Base-by-base conservation (phyloP, 371 early-diverging fungal genomes). In the Basidiobolus meristosporus region DNA sequence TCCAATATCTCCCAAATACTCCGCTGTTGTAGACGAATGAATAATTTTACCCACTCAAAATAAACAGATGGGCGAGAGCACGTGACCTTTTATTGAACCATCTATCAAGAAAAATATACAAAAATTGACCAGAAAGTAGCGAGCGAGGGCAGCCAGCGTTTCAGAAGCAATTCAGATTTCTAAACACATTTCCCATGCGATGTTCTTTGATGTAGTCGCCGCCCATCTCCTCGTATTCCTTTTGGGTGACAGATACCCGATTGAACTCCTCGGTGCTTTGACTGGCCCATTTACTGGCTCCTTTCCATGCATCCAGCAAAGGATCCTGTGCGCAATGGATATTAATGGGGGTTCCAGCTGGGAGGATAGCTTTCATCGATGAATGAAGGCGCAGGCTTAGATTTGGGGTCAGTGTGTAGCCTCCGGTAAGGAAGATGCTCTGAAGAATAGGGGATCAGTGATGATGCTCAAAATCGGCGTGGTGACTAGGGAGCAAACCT, bases 391-490 rank as follows among this genome's bases (percentile, higher is more conserved):
- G 62, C 2, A 70, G 55, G 12, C 62, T 35, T 11, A 90, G 50
- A 5, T 77, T 75, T 1, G 77, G 66, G 0, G 76, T 48, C 31
- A 65, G 61, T 15, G 68, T 62, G 51, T 74, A 70, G 0, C 83
- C 79, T 30, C 90, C 90, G 3, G 90, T 89, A 7, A 86, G 44
- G 46, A 83, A 71, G 6, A 89, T 54, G 41, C 78, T 78, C 66
- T 72, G 47, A 6, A 42, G 44, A 12, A 43, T n/a, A 40, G 14
- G 15, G 31, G 5, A n/a, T 11, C 17, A 20, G 15, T 22, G 19
- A 38, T 36, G 26, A 44, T 45, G 16, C 31, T 14, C 5, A 28
- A 6, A 22, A 46, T 7, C 21, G 4, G 0, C 10, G 30, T 15
- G 10, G 12, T 26, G 19, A 38, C 29, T 41, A 37, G 7, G 28